These are phyloP conservation scores for Psidium friedrichsthalianum DNA, from an alignment of 345 rosid genomes.

Conservation along the genomic window DNA sequence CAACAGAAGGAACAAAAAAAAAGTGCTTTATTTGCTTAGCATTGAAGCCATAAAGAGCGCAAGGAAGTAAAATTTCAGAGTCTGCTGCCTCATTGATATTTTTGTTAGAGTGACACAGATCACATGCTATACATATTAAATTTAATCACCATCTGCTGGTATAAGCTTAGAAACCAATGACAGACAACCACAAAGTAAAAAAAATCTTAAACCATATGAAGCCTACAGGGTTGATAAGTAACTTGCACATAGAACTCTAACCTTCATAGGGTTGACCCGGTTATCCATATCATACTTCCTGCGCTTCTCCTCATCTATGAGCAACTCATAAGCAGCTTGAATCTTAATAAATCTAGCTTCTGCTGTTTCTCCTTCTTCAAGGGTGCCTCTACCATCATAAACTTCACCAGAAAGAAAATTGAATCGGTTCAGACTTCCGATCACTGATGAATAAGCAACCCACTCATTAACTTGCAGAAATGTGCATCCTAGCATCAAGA, in stretches of 20 bases:
- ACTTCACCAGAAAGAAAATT: conserved; percentile 30
- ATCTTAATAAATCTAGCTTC: conserved; percentile 95
- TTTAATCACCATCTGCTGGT: background rate
- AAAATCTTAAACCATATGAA: background rate
- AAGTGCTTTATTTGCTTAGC: background rate
- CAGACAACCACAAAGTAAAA: background rate
- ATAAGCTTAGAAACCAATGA: background rate
- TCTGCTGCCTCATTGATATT: background rate
- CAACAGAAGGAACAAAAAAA: background rate
- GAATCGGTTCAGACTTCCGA: background rate
- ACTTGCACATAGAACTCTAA: background rate
- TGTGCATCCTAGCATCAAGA: background rate
- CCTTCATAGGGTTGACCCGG: conserved; percentile 89
- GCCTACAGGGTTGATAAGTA: background rate
- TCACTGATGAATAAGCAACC: background rate
- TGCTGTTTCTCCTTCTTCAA: conserved; percentile 93
- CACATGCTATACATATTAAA: background rate
- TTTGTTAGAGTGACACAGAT: background rate
- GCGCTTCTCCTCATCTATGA: conserved; percentile 62
- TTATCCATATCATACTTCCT: conserved; percentile 74
- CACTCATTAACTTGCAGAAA: background rate
- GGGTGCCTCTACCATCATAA: conserved; percentile 82
- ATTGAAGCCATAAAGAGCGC: background rate
- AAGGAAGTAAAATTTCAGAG: background rate
- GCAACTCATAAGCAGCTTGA: conserved; percentile 96